phyloP scores from a whole-genome alignment of 1,139 yeast species.

The Geotrichum citri-aurantii region DNA sequence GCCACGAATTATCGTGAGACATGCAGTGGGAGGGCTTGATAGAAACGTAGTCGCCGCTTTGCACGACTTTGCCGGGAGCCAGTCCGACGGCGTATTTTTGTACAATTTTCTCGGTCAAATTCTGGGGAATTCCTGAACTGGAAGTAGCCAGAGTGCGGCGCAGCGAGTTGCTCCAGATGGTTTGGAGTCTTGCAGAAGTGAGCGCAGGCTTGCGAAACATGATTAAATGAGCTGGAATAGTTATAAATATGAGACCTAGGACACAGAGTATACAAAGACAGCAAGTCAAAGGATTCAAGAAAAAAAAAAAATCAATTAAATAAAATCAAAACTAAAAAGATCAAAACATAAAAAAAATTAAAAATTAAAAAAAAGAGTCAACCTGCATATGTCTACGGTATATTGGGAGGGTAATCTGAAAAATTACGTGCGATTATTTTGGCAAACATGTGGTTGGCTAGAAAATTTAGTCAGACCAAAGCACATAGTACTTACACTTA shows the following conservation, averaged over 20 bases:
- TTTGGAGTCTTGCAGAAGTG: slow-evolving; percentile 16
- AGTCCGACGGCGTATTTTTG: slow-evolving; percentile 87
- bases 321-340: too few species aligned
- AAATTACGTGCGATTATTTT: neutral
- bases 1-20: slow-evolving; percentile 99
- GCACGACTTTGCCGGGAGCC: slow-evolving; percentile 62
- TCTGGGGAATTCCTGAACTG: slow-evolving; percentile 43
- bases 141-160: slow-evolving; percentile 19
- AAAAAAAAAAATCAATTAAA: neutral
- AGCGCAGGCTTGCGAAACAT: slow-evolving; percentile 2
- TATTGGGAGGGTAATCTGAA: neutral
- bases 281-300: neutral
- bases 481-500: neutral
- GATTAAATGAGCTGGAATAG: slow-evolving; percentile 2
- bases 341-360: neutral
- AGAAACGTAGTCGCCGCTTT: slow-evolving; percentile 89
- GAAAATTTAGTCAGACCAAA: neutral
- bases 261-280: neutral
- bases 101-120: slow-evolving; percentile 89
- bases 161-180: slow-evolving; percentile 2
- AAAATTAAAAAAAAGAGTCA: neutral
- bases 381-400: neutral
- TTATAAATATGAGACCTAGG: neutral
- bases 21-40: slow-evolving; percentile 95
- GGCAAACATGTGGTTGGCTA: neutral